Percentiles rank a stretch among this genome's conserved stretches.
phyloP scores from a whole-genome alignment of 768 basidiomycete species.

The Suillus weaverae region DNA sequence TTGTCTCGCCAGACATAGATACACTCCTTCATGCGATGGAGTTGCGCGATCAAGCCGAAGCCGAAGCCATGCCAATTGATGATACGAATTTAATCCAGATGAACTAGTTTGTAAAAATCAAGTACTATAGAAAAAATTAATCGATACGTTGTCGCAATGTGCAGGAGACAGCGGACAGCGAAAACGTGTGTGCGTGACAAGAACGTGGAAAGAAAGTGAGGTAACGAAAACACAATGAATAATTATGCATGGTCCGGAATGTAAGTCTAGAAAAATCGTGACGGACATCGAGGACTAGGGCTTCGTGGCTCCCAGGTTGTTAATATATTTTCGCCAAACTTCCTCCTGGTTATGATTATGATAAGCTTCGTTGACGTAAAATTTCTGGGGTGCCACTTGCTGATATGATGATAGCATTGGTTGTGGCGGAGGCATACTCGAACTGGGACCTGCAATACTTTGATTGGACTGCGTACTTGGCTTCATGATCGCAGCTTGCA shows the following conservation, averaged over 20 bases:
- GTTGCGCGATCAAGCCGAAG: slow-evolving; percentile 40
- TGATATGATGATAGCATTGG: slow-evolving; percentile 2
- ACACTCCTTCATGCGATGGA: slow-evolving; percentile 68
- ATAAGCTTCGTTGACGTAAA: not conserved
- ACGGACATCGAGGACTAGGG: not conserved
- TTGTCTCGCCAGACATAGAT: slow-evolving; percentile 83
- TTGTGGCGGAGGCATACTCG: slow-evolving; percentile 3
- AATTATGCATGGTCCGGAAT: slow-evolving; percentile 1
- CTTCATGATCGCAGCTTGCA: not conserved
- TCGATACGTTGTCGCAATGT: not conserved
- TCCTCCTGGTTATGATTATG: slow-evolving; percentile 34
- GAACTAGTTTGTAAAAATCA: slow-evolving; percentile 37
- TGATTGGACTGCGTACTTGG: not conserved
- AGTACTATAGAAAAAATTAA: not conserved
- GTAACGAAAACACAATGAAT: slow-evolving; percentile 8
- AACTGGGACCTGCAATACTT: slow-evolving; percentile 1
- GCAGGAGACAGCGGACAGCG: not conserved
- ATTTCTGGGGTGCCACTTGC: not conserved
- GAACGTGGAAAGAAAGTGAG: slow-evolving; percentile 2
- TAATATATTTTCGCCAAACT: slow-evolving; percentile 40
- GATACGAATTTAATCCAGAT: slow-evolving; percentile 56
- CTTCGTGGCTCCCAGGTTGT: slow-evolving; percentile 26
- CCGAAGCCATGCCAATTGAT: slow-evolving; percentile 31
- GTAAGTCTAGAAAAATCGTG: not conserved
- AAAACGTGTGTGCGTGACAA: not conserved